A percentile compares a stretch with the other conserved stretches of the same genome.
phyloP scores from a whole-genome alignment of 176 grass and related monocot species.

The Phyllostachys edulis region DNA sequence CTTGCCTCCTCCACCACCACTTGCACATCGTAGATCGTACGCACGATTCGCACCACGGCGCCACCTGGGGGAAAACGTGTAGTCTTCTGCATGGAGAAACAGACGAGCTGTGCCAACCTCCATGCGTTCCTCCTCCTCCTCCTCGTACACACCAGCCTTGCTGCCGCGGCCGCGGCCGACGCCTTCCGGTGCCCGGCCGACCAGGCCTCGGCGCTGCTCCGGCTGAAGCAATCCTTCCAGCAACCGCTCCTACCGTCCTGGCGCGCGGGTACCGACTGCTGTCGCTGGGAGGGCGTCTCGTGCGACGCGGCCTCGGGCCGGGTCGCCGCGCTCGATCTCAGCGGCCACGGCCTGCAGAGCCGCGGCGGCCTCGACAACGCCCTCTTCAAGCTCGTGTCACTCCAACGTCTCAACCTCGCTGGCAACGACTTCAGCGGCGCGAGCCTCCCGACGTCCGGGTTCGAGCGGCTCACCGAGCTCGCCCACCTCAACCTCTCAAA shows the following conservation, averaged over 20 bases:
- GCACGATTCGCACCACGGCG: not conserved
- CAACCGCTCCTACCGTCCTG: constrained; percentile 21
- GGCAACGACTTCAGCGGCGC: constrained; percentile 38
- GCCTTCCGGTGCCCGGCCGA: constrained; percentile 31
- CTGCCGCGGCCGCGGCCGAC: not conserved
- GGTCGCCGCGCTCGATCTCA: constrained; percentile 29
- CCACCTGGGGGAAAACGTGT: not conserved
- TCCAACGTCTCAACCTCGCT: constrained; percentile 29
- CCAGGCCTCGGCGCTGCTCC: constrained; percentile 36
- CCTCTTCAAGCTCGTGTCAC: constrained; percentile 18
- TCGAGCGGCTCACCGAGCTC: constrained; percentile 45
- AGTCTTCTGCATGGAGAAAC: not conserved
- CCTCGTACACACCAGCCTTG: constrained; percentile 24
- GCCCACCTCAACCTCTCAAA: constrained; percentile 55
- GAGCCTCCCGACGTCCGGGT: constrained; percentile 22
- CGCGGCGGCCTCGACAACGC: not conserved
- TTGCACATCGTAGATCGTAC: too few relatives aligned
- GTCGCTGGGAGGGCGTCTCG: constrained; percentile 36
- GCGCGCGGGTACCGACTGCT: constrained; percentile 39
- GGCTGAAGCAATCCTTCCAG: constrained; percentile 22
- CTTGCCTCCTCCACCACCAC: too few relatives aligned
- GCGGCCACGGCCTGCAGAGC: not conserved
- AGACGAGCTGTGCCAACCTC: not conserved
- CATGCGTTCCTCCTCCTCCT: not conserved
- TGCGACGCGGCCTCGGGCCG: constrained; percentile 18